Conservation (phyloP, 2,329 filamentous ascomycete genomes). For the Xylariaceae sp. region DNA sequence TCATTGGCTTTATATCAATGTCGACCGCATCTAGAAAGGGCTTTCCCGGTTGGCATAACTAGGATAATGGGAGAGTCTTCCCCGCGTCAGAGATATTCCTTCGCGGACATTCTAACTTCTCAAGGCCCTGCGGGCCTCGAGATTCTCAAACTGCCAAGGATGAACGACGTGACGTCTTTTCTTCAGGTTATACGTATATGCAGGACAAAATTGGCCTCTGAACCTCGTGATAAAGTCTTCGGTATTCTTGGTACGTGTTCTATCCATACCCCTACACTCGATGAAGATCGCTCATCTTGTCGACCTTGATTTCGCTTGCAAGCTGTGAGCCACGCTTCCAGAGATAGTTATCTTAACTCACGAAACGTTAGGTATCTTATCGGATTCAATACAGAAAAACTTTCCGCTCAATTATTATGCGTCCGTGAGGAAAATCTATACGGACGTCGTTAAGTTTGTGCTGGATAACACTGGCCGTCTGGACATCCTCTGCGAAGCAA, state of each 20-base stretch:
- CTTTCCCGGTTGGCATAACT: too few relatives aligned
- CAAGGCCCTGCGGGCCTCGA: conserved; percentile 2
- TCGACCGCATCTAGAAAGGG: too few relatives aligned
- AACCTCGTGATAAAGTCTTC: conserved; percentile 46
- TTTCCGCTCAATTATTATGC: conserved; percentile 41
- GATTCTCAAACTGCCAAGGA: conserved; percentile 21
- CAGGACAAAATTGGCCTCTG: conserved; percentile 35
- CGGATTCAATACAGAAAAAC: conserved; percentile 31
- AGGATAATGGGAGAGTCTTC: too few relatives aligned
- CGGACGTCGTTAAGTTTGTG: conserved; percentile 41
- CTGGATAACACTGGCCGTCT: conserved; percentile 35
- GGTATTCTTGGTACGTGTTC: too few relatives aligned
- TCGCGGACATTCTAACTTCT: conserved; percentile 18
- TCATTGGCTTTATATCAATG: too few relatives aligned
- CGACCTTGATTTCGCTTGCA: too few relatives aligned
- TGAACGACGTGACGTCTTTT: conserved; percentile 17
- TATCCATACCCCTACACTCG: too few relatives aligned
- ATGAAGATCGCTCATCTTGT: too few relatives aligned
- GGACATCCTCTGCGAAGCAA: conserved; percentile 44
- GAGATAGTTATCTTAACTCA: too few relatives aligned
- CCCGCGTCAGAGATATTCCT: too few relatives aligned
- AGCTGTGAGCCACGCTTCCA: too few relatives aligned
- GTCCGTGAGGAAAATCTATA: conserved; percentile 43
- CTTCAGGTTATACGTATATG: conserved; percentile 34
- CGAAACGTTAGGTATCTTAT: conserved; percentile 42